These are phyloP conservation scores for Inonotus obliquus DNA, from an alignment of 1,284 basidiomycete species.

Conservation along the genomic window DNA sequence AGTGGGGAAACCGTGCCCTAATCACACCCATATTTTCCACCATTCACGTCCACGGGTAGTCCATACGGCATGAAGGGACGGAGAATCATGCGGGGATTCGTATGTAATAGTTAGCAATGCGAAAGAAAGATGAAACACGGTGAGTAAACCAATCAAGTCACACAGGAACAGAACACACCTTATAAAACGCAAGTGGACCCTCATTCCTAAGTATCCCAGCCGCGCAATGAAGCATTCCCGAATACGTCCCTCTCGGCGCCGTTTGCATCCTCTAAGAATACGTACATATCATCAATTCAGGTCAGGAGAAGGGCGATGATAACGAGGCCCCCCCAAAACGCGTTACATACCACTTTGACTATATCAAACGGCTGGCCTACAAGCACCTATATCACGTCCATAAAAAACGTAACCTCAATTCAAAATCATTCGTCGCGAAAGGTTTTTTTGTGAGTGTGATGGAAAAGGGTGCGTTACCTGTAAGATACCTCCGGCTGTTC, in stretches of 20 bases:
- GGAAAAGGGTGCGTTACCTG: constrained; percentile 32
- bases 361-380: constrained; percentile 97
- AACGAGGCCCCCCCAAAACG: not conserved
- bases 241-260: constrained; percentile 84
- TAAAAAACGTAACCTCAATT: constrained; percentile 12
- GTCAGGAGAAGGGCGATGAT: not conserved
- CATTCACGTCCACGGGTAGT: too few species aligned
- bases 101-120: too few species aligned
- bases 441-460: not conserved
- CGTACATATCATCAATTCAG: not conserved
- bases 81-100: too few species aligned
- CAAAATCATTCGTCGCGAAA: constrained; percentile 11
- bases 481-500: constrained; percentile 45
- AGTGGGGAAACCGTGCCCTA: constrained; percentile 92
- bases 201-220: constrained; percentile 85
- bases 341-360: constrained; percentile 79
- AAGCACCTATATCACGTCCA: constrained; percentile 52
- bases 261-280: constrained; percentile 82
- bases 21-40: too few species aligned
- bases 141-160: not conserved
- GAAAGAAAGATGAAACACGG: too few species aligned
- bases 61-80: too few species aligned
- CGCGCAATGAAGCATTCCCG: constrained; percentile 86
- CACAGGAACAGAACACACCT: constrained; percentile 46
- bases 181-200: constrained; percentile 94